Evolutionary conservation across 345 rosid species (phyloP).

Genomic region (Hibiscus syriacus): DNA sequence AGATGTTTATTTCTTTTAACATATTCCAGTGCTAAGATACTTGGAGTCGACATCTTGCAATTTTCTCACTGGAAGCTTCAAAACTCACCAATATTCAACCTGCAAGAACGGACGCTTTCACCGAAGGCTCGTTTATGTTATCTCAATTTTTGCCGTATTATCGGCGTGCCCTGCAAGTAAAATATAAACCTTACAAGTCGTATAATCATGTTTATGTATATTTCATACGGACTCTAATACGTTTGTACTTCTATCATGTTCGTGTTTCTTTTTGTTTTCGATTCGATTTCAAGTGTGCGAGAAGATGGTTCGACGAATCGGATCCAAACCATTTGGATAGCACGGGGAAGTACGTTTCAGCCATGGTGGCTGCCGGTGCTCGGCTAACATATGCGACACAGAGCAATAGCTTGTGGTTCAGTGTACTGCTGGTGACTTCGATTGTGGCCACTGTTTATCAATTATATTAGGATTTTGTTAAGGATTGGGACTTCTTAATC

Average conservation of each 20-base stretch:
- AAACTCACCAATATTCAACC: slow-evolving; percentile 52
- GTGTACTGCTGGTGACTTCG: slow-evolving; percentile 59
- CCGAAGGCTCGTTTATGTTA: slow-evolving; percentile 61
- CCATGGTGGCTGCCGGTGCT: slow-evolving; percentile 91
- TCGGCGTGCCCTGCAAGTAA: slow-evolving; percentile 97
- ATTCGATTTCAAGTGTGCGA: slow-evolving; percentile 45
- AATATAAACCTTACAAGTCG: background rate
- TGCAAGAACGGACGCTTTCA: slow-evolving; percentile 60
- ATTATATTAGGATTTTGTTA: slow-evolving; percentile 90
- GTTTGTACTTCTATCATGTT: background rate
- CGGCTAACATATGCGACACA: slow-evolving; percentile 65
- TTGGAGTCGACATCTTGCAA: slow-evolving; percentile 79
- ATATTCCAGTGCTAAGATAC: slow-evolving; percentile 84
- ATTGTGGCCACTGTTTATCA: slow-evolving; percentile 65
- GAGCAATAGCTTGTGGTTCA: slow-evolving; percentile 41
- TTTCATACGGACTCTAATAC: background rate
- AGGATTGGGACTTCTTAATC: slow-evolving; percentile 84
- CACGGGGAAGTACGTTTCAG: slow-evolving; percentile 97
- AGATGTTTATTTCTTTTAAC: too few relatives aligned
- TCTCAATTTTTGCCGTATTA: slow-evolving; percentile 85
- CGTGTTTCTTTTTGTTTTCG: background rate
- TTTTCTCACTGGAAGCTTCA: slow-evolving; percentile 63
- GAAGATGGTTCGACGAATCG: slow-evolving; percentile 81
- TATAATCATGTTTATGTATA: background rate
- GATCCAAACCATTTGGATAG: slow-evolving; percentile 64